Base-by-base conservation (phyloP, 768 basidiomycete species). In the Porpolomopsis calyptriformis region DNA sequence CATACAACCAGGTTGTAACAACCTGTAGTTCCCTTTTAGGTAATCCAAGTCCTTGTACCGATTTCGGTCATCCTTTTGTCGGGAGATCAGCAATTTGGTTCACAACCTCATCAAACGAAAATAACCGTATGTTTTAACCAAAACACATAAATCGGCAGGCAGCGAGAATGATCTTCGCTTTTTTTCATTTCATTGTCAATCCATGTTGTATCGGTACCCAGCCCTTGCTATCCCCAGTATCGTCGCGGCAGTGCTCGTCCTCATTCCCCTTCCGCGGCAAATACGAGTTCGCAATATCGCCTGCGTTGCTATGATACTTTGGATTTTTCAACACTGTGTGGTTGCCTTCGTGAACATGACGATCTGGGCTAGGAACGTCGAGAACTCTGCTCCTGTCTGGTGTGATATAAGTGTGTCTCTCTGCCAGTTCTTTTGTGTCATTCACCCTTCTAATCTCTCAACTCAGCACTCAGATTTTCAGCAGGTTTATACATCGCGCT, bases 331-430 rank as follows among this genome's bases (percentile, higher is more conserved):
- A 9, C 53, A 57, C 0, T 61, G 65, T 40, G 48, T 79, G 5
- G 60, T 63, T n/a, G 52, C 55, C n/a, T 71, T 73, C 45, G 62
- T 80, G 31, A 76, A 81, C 56, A 62, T 72, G 0, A 51, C 80
- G 10, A 57, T 78, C 8, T 84, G 80, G 79, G 59, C 59, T 38
- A 65, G 66, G 18, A 70, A 65, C 49, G 51, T 59, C 4, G 44
- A 55, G 7, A 62, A 74, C 49, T 43, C 19, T 14, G 63, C 69
- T 0, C 77, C 76, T 0, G 61, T 77, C 2, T 83, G 77, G 77
- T 83, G 80, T 51, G 82, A 83, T 46, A 81, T 84, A 12, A 61
- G 82, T 83, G 64, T 55, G 29, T 31, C 14, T 7, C 29, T 7
- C 29, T 31, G 7, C 7, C 7, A 7, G 29, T 14, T 7, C 29